phyloP scores from a whole-genome alignment of 169 alveolate species.

The Babesia microti region DNA sequence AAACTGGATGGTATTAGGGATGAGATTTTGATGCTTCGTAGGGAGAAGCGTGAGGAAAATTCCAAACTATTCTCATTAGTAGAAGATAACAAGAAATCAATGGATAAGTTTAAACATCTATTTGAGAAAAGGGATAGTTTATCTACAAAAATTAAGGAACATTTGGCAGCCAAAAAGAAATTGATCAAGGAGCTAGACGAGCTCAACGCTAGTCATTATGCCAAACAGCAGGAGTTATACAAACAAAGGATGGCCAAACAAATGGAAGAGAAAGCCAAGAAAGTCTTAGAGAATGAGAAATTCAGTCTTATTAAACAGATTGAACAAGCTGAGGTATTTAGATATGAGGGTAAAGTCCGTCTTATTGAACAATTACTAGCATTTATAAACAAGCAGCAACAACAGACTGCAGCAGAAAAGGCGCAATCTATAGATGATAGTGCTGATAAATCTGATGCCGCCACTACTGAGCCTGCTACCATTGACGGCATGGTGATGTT shows the following conservation, averaged over 20 bases:
- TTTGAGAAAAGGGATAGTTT: constrained; percentile 16
- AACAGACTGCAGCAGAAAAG: constrained; percentile 6
- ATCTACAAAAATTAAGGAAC: constrained; percentile 35
- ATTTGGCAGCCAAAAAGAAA: constrained; percentile 15
- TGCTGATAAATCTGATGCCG: constrained; percentile 4
- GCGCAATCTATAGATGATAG: constrained; percentile 1
- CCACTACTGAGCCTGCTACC: constrained; percentile 3
- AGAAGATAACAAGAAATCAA: constrained; percentile 30
- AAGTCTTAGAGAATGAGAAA: constrained; percentile 33
- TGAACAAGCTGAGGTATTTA: constrained; percentile 32
- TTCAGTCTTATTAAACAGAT: constrained; percentile 33
- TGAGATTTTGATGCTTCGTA: constrained; percentile 27
- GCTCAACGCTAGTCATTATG: constrained; percentile 32
- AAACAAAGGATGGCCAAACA: constrained; percentile 32
- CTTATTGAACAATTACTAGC: constrained; percentile 36
- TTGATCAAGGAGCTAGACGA: constrained; percentile 38
- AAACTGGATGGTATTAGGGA: constrained; percentile 33
- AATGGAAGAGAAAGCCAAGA: constrained; percentile 41
- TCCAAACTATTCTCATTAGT: constrained; percentile 15
- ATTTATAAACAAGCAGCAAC: constrained; percentile 11
- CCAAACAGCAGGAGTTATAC: constrained; percentile 31
- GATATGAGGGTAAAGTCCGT: constrained; percentile 39
- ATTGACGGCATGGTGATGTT: constrained; percentile 25
- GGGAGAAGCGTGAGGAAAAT: constrained; percentile 34
- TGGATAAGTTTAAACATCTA: constrained; percentile 23